Conservation (phyloP, 2,329 filamentous ascomycete species). For the Phialemonium atrogriseum region DNA sequence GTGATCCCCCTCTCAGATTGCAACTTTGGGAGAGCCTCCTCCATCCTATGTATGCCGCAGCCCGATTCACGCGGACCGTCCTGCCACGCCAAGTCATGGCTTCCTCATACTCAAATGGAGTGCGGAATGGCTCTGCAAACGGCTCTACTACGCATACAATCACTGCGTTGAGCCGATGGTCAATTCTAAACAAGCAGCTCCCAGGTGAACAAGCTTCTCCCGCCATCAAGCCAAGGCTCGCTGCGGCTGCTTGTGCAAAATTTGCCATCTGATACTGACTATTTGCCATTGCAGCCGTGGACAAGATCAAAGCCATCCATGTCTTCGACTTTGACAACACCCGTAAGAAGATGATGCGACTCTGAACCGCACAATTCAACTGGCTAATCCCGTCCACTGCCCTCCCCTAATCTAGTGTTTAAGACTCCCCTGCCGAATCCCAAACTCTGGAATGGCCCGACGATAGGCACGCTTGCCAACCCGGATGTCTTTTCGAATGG, state of each 20-base stretch:
- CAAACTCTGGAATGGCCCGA: slow-evolving; percentile 73
- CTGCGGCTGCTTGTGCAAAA: too few relatives aligned
- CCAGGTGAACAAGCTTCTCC: too few relatives aligned
- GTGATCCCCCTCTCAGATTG: too few relatives aligned
- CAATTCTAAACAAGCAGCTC: slow-evolving; percentile 62
- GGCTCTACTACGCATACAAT: slow-evolving; percentile 42
- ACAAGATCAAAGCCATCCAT: slow-evolving; percentile 71
- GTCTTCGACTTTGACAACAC: slow-evolving; percentile 99
- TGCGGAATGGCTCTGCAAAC: slow-evolving; percentile 12
- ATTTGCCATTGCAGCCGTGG: slow-evolving; percentile 34
- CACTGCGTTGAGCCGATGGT: slow-evolving; percentile 78
- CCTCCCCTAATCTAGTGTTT: slow-evolving; percentile 50
- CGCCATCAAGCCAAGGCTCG: too few relatives aligned
- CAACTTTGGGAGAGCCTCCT: not conserved
- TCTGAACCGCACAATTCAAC: not conserved
- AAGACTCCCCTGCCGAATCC: slow-evolving; percentile 83
- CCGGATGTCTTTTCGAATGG: slow-evolving; percentile 73
- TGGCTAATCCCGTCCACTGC: slow-evolving; percentile 2
- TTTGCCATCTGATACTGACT: slow-evolving; percentile 10
- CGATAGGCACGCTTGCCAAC: slow-evolving; percentile 67
- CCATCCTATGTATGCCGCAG: slow-evolving; percentile 11
- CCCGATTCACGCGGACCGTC: slow-evolving; percentile 9
- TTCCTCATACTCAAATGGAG: slow-evolving; percentile 11
- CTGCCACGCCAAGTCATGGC: slow-evolving; percentile 13
- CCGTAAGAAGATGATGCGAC: slow-evolving; percentile 38